Evolutionary conservation across 306 rosid species (phyloP), one percentile per base, ranked within the genome.

Genomic region (Ziziphus jujuba): DNA sequence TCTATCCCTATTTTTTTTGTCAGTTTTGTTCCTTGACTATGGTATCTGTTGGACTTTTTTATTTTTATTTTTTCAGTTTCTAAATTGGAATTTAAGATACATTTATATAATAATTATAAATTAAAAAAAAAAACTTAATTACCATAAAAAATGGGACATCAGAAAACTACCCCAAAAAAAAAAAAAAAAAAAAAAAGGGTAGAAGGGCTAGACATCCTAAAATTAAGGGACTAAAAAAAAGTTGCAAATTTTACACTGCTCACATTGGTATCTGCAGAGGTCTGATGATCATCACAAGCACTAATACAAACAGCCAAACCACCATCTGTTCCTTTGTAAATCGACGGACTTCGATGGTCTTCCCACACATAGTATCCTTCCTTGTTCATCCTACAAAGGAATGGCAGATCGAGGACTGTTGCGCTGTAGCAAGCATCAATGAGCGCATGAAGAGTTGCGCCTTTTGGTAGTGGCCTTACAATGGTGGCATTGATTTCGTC

Each of bases 371-470:
- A 81, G 13, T 48, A 23, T 61, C 85, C 80, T 51, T 24, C 35
- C 59, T 81, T 61, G 79, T 80, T 78, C 68, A 84, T 77, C 52
- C 81, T 78, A 73, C 85, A 87, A 65, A 87, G 58, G 14, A 78
- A 84, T 20, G 85, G 87, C 22, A 85, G 62, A 66, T 82, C 90
- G 71, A 87, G 95, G 35, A 81, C 24, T 2, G 88, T 87, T 5
- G 90, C 95, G 60, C 88, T 85, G 34, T 80, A 71, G 72, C 90
- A 80, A 1, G 95, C 79, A 60, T 87, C 95, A 5, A 85, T 9
- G 21, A 83, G 61, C 63, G 95, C 90, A 63, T 87, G 95, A 53
- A 87, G 95, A 24, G 76, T 82, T 24, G 82, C 80, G 43, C 83
- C 90, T 14, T 14, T 75, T 47, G 88, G 82, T 4, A 87, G 76